These are phyloP conservation scores for Hericium coralloides DNA, from an alignment of 768 basidiomycete genomes.

Conservation along the genomic window DNA sequence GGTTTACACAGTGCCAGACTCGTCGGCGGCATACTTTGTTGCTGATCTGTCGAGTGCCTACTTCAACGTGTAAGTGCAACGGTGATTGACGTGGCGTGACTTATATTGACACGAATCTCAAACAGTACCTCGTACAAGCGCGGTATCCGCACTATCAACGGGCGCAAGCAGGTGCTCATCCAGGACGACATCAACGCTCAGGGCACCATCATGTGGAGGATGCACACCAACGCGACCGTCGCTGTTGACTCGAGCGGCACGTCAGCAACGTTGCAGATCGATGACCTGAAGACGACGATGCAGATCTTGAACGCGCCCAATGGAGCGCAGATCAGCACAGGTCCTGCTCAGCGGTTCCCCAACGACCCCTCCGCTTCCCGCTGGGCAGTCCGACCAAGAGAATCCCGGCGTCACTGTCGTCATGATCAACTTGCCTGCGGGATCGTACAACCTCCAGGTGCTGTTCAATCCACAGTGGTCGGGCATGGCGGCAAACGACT, in stretches of 20 bases:
- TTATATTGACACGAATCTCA: slow-evolving; percentile 11
- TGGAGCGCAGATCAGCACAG: slow-evolving; percentile 56
- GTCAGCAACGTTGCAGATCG: slow-evolving; percentile 69
- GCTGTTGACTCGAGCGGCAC: slow-evolving; percentile 43
- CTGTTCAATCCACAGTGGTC: slow-evolving; percentile 93
- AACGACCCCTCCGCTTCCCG: slow-evolving; percentile 60
- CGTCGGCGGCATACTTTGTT: slow-evolving; percentile 77
- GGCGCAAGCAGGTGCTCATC: slow-evolving; percentile 78
- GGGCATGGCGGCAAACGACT: slow-evolving; percentile 48
- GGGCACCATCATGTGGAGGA: slow-evolving; percentile 71
- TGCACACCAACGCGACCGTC: slow-evolving; percentile 91
- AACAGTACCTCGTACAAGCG: slow-evolving; percentile 65
- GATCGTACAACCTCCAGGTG: slow-evolving; percentile 72
- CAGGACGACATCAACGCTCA: slow-evolving; percentile 81
- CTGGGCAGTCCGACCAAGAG: slow-evolving; percentile 50
- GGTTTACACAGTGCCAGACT: slow-evolving; percentile 47
- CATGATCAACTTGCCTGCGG: slow-evolving; percentile 54
- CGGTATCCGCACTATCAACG: slow-evolving; percentile 78
- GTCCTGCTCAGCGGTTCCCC: slow-evolving; percentile 43
- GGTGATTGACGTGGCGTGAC: neutral
- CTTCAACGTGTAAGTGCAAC: slow-evolving; percentile 48
- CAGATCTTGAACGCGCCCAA: slow-evolving; percentile 55
- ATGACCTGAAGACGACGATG: slow-evolving; percentile 56
- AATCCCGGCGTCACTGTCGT: slow-evolving; percentile 81
- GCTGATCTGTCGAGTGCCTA: slow-evolving; percentile 75